phyloP scores from a whole-genome alignment of 2,329 filamentous ascomycete species.

The Diaporthe sp. region DNA sequence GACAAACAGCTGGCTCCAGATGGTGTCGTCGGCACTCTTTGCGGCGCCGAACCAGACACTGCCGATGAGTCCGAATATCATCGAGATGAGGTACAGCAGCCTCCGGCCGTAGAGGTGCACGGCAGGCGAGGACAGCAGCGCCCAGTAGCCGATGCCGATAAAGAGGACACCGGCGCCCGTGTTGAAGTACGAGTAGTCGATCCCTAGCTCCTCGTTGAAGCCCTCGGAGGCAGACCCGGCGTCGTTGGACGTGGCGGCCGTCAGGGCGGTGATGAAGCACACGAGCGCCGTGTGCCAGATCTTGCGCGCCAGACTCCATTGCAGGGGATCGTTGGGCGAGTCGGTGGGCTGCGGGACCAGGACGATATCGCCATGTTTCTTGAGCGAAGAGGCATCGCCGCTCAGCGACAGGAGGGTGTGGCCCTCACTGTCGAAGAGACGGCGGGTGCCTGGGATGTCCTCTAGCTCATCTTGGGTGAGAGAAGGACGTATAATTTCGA shows the following conservation, averaged over 20 bases:
- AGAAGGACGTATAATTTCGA: conserved; percentile 35
- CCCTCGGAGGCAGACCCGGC: conserved; percentile 64
- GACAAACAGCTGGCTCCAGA: conserved; percentile 69
- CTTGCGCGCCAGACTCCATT: conserved; percentile 62
- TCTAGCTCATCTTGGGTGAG: conserved; percentile 40
- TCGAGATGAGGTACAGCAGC: conserved; percentile 66
- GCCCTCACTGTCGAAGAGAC: conserved; percentile 38
- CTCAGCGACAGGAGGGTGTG: conserved; percentile 35
- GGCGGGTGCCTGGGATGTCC: conserved; percentile 38
- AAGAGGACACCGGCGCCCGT: conserved; percentile 70
- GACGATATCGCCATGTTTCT: conserved; percentile 57
- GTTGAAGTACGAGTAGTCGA: conserved; percentile 57
- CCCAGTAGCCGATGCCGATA: conserved; percentile 67
- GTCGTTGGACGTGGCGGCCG: conserved; percentile 68
- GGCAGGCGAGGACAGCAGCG: conserved; percentile 63
- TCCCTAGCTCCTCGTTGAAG: conserved; percentile 62
- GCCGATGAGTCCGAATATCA: conserved; percentile 54
- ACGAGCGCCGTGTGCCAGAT: conserved; percentile 64
- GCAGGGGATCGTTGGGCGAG: conserved; percentile 65
- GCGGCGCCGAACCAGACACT: conserved; percentile 66
- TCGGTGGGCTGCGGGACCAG: conserved; percentile 66
- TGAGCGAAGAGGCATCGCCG: conserved; percentile 38
- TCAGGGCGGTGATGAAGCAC: conserved; percentile 66
- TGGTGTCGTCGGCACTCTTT: conserved; percentile 57
- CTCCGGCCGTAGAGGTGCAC: conserved; percentile 67